These are phyloP conservation scores for Neurospora sp. DNA, from an alignment of 495 filamentous ascomycete genomes.

Conservation along the genomic window DNA sequence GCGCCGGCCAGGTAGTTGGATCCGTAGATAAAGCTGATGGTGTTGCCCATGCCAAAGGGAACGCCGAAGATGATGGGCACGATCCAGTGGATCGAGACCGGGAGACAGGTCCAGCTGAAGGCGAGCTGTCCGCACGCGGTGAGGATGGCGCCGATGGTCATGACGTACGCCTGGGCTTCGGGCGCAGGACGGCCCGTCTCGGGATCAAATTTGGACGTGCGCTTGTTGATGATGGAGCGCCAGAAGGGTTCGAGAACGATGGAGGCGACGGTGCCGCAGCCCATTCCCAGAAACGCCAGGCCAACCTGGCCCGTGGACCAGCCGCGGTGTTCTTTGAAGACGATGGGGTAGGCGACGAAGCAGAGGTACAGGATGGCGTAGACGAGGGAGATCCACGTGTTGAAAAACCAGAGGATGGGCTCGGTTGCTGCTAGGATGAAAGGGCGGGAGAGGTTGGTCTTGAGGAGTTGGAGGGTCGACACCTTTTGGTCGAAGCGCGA, in stretches of 20 bases:
- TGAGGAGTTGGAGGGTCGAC: constrained; percentile 38
- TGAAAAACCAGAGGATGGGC: constrained; percentile 80
- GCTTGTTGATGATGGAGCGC: constrained; percentile 58
- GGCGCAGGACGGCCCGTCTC: constrained; percentile 56
- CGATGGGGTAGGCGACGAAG: constrained; percentile 76
- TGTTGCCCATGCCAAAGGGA: constrained; percentile 71
- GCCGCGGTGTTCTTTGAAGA: constrained; percentile 60
- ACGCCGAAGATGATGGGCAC: constrained; percentile 66
- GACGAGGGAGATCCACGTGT: constrained; percentile 48
- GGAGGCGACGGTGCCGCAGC: constrained; percentile 58
- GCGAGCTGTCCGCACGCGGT: constrained; percentile 63
- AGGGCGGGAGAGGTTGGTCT: constrained; percentile 63
- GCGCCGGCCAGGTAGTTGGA: constrained; percentile 66
- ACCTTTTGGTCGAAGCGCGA: constrained; percentile 61
- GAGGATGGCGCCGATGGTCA: constrained; percentile 58
- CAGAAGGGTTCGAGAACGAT: constrained; percentile 61
- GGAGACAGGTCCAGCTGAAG: constrained; percentile 75
- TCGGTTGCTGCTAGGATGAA: constrained; percentile 72
- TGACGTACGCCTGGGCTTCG: constrained; percentile 63
- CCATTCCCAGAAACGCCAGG: constrained; percentile 75
- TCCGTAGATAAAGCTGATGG: constrained; percentile 68
- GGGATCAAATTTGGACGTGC: constrained; percentile 51
- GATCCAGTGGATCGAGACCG: constrained; percentile 63
- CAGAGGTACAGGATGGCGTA: constrained; percentile 75
- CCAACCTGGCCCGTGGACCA: constrained; percentile 66